A percentile compares a stretch with the other conserved stretches of the same genome.
phyloP scores from a whole-genome alignment of 139 green algal genomes.

The Klebsormidium nitens region DNA sequence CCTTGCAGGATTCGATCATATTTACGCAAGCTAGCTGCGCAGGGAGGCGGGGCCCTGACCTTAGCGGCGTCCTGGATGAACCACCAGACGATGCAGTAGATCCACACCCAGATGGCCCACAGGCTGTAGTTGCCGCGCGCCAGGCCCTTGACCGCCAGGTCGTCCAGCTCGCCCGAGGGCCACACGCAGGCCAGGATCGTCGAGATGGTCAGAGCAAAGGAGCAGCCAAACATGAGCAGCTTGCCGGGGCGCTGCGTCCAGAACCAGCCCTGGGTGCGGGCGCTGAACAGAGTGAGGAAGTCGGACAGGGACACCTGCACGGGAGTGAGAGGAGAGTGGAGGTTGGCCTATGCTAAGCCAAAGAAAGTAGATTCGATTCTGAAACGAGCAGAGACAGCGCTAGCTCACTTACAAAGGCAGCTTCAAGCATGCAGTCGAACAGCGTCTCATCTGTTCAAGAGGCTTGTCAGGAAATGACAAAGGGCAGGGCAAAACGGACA shows the following conservation, averaged over 20 bases:
- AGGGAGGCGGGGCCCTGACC: too few relatives aligned
- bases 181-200: conserved; percentile 66
- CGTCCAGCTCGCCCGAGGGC: conserved; percentile 49
- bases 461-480: too few relatives aligned
- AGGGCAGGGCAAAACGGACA: too few relatives aligned
- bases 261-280: conserved; percentile 70
- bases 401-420: too few relatives aligned
- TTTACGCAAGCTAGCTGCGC: conserved; percentile 22
- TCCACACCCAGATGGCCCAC: conserved; percentile 61
- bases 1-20: neutral
- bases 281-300: conserved; percentile 79
- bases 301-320: conserved; percentile 69
- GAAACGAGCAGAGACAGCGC: too few relatives aligned
- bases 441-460: too few relatives aligned
- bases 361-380: too few relatives aligned
- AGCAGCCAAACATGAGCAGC: conserved; percentile 39
- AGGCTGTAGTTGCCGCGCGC: neutral
- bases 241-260: conserved; percentile 46
- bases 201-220: conserved; percentile 53
- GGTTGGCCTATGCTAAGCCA: too few relatives aligned
- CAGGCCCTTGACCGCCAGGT: conserved; percentile 43
- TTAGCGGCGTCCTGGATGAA: conserved; percentile 68
- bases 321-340: too few relatives aligned
- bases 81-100: conserved; percentile 78
- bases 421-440: too few relatives aligned